Evolutionary conservation across 306 rosid species (phyloP), one percentile per base, ranked within the genome.

Genomic region (Sesbania bispinosa): DNA sequence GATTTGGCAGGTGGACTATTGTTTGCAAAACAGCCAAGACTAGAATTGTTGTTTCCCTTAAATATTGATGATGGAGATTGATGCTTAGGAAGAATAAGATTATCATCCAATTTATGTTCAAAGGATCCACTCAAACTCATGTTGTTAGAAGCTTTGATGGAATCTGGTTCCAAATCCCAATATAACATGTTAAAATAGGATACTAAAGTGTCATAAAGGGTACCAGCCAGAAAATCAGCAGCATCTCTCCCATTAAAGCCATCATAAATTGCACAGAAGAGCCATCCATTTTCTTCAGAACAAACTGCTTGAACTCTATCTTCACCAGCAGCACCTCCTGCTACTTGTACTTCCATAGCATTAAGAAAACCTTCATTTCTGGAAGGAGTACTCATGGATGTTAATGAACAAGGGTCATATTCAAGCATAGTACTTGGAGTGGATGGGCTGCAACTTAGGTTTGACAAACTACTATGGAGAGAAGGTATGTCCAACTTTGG

Each of bases 321-420:
- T 83, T 95, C 99, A 55, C 99, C 99, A 60, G 99, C 99, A 62
- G 99, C 97, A 76, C 97, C 99, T 74, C 99, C 99, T n/a, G 99
- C 99, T 77, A 89, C 97, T 79, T 95, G 96, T 51, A 95, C 87
- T 78, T 95, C 97, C 85, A 57, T 78, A 11, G 81, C 84, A 84
- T 66, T 88, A 70, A 91, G 96, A 63, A 89, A 95, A 72, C 92
- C 59, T 54, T 89, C 95, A 78, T 76, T 81, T 76, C 78, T 84
- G 10, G 93, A 85, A 71, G 96, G 80, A 78, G 89, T 80, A 77
- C 96, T 95, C 78, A 53, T 71, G 62, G 90, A 76, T 82, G 81
- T 88, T 50, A 83, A 76, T 18, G 88, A 32, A 71, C 68, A 83
- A 13, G 89, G 57, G 75, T 91, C 99, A 65, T 73, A 75, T 20